Evolutionary conservation across 192 early-diverging fungal species (phyloP).

Genomic region (Coemansia sp.): DNA sequence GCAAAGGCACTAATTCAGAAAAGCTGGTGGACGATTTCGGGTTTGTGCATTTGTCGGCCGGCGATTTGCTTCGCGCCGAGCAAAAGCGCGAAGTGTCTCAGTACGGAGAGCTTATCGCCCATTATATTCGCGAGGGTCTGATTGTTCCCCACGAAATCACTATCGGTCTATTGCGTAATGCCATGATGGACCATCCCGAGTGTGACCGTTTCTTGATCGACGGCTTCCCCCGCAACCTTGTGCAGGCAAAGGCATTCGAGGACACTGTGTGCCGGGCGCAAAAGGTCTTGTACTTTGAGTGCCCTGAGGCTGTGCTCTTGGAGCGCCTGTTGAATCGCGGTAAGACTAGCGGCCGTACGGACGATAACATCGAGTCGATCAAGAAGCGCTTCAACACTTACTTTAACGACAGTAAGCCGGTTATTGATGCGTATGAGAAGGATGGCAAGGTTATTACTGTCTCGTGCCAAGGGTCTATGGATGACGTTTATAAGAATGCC

Average conservation of each 20-base stretch:
- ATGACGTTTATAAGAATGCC: conserved; percentile 69
- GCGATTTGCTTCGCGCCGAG: conserved; percentile 93
- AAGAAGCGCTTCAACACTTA: conserved; percentile 92
- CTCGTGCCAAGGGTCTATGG: conserved; percentile 62
- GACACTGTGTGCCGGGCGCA: conserved; percentile 74
- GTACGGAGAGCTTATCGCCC: conserved; percentile 90
- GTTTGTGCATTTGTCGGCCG: conserved; percentile 96
- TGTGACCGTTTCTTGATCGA: conserved; percentile 88
- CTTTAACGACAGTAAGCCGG: conserved; percentile 84
- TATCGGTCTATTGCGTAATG: conserved; percentile 85
- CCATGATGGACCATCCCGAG: conserved; percentile 73
- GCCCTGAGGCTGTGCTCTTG: conserved; percentile 91
- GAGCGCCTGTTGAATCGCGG: conserved; percentile 90
- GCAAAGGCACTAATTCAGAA: conserved; percentile 96
- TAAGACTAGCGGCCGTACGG: conserved; percentile 88
- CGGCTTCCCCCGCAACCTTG: conserved; percentile 94
- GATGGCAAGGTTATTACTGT: conserved; percentile 80
- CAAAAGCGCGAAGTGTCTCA: conserved; percentile 78
- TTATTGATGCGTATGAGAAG: conserved; percentile 81
- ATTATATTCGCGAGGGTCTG: conserved; percentile 88
- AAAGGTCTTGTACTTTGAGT: conserved; percentile 91
- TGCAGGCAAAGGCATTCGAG: conserved; percentile 94
- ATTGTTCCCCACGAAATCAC: conserved; percentile 98
- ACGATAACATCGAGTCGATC: conserved; percentile 97
- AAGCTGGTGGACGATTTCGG: conserved; percentile 86